A percentile compares a stretch with the other conserved stretches of the same genome.
phyloP scores from a whole-genome alignment of 2,329 filamentous ascomycete species.

The Aaosphaeria pasadenensis region DNA sequence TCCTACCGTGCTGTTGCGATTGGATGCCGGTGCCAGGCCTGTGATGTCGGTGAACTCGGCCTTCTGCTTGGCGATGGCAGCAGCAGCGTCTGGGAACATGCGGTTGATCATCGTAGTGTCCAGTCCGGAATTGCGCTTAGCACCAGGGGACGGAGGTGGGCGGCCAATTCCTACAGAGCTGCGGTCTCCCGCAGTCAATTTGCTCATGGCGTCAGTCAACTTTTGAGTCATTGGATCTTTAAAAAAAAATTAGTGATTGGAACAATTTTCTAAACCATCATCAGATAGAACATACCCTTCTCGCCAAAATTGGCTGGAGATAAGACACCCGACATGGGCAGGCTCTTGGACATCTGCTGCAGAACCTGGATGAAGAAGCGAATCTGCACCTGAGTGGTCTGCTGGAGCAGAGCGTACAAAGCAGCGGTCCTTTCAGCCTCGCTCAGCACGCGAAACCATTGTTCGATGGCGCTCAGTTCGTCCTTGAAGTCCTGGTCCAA shows the following conservation, averaged over 20 bases:
- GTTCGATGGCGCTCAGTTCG: constrained; percentile 96
- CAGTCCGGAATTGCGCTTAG: constrained; percentile 91
- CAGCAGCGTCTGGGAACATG: constrained; percentile 98
- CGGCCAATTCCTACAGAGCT: constrained; percentile 74
- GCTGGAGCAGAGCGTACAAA: constrained; percentile 90
- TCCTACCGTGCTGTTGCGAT: constrained; percentile 84
- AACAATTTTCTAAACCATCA: not conserved
- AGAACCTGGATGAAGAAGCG: constrained; percentile 98
- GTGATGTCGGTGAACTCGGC: constrained; percentile 96
- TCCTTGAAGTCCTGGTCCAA: constrained; percentile 99
- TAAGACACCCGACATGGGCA: constrained; percentile 92
- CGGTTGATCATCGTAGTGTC: constrained; percentile 92
- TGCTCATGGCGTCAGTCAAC: constrained; percentile 93
- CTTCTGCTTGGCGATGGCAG: constrained; percentile 97
- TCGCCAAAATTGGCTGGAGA: constrained; percentile 92
- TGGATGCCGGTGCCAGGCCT: constrained; percentile 83
- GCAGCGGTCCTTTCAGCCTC: constrained; percentile 96
- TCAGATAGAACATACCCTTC: constrained; percentile 64
- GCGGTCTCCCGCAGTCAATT: constrained; percentile 82
- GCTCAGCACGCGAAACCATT: constrained; percentile 97
- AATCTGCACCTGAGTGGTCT: constrained; percentile 98
- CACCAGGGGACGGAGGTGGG: constrained; percentile 68
- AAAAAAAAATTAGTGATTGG: constrained; percentile 13
- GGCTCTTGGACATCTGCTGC: constrained; percentile 98
- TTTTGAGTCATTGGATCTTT: constrained; percentile 95